Conservation (phyloP, 805 yeast genomes). For the Lachancea sp. region DNA sequence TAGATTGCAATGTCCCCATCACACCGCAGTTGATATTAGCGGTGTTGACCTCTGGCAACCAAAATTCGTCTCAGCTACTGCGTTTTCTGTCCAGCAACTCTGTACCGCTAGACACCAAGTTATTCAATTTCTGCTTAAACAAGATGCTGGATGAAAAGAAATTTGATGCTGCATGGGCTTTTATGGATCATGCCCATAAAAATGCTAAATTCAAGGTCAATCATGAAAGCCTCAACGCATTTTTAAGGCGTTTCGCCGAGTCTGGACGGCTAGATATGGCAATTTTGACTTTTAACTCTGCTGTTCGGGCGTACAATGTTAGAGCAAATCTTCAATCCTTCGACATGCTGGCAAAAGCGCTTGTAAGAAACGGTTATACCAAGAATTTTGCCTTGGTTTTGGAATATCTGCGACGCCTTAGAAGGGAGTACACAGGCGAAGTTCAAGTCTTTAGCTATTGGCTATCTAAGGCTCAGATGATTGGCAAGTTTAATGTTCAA, state of each 20-base stretch:
- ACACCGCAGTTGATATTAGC: conserved; percentile 25
- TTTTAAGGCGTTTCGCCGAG: conserved; percentile 29
- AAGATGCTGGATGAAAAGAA: conserved; percentile 27
- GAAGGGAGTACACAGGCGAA: conserved; percentile 11
- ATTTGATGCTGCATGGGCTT: conserved; percentile 28
- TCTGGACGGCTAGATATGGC: conserved; percentile 35
- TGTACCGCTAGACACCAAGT: conserved; percentile 23
- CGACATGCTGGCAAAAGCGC: conserved; percentile 32
- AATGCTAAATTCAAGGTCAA: conserved; percentile 12
- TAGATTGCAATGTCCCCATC: conserved; percentile 28
- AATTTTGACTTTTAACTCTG: conserved; percentile 31
- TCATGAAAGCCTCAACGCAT: conserved; percentile 25
- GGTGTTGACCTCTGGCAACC: conserved; percentile 21
- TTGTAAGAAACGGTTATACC: conserved; percentile 33
- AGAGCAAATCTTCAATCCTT: conserved; percentile 31
- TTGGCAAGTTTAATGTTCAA: conserved; percentile 21
- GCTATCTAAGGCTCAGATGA: conserved; percentile 24
- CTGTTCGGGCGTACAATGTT: conserved; percentile 22
- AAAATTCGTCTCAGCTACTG: conserved; percentile 18
- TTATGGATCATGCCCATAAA: conserved; percentile 18
- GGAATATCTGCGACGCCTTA: conserved; percentile 23
- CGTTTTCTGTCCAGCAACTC: conserved; percentile 22
- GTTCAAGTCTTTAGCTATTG: conserved; percentile 20
- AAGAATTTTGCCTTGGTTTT: conserved; percentile 23
- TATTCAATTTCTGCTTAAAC: conserved; percentile 25